Percentiles rank a stretch among this genome's conserved stretches.
Conservation (phyloP, 768 basidiomycete species). For the Sporobolomyces phaffii region DNA sequence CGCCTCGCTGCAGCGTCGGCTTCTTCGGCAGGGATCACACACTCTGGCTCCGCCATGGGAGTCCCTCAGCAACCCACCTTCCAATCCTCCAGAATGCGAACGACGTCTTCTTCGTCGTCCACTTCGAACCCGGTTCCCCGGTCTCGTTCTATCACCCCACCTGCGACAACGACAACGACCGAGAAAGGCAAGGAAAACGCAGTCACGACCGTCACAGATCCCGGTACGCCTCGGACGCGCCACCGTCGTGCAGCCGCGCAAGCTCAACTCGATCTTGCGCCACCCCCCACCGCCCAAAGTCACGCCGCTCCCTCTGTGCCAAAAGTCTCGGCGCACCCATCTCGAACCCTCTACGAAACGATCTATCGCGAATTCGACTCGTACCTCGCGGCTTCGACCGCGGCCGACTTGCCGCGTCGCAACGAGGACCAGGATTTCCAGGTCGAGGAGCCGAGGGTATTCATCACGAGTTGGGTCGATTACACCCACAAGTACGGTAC, state of each 20-base stretch:
- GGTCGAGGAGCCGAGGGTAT: constrained; percentile 54
- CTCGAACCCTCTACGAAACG: constrained; percentile 36
- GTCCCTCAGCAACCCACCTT: constrained; percentile 18
- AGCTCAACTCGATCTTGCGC: not conserved
- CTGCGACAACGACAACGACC: not conserved
- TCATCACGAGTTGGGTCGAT: constrained; percentile 98
- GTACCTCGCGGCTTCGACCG: constrained; percentile 16
- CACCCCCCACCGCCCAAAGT: not conserved
- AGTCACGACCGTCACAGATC: not conserved
- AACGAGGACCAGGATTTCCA: not conserved
- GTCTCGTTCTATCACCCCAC: not conserved
- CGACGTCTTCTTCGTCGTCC: not conserved
- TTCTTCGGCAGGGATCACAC: constrained; percentile 1
- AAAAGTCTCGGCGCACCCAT: not conserved
- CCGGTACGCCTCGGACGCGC: constrained; percentile 2
- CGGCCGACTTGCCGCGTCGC: not conserved
- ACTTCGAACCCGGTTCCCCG: not conserved
- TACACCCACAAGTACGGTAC: constrained; percentile 99
- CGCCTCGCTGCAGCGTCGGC: constrained; percentile 5
- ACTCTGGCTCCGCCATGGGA: not conserved
- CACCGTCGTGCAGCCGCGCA: constrained; percentile 10
- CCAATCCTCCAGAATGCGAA: not conserved
- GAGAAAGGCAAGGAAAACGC: not conserved
- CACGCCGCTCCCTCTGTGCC: not conserved
- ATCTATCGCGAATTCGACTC: constrained; percentile 23